These are phyloP conservation scores for Lotmaria passim DNA, from an alignment of 208 protist species.

Conservation along the genomic window DNA sequence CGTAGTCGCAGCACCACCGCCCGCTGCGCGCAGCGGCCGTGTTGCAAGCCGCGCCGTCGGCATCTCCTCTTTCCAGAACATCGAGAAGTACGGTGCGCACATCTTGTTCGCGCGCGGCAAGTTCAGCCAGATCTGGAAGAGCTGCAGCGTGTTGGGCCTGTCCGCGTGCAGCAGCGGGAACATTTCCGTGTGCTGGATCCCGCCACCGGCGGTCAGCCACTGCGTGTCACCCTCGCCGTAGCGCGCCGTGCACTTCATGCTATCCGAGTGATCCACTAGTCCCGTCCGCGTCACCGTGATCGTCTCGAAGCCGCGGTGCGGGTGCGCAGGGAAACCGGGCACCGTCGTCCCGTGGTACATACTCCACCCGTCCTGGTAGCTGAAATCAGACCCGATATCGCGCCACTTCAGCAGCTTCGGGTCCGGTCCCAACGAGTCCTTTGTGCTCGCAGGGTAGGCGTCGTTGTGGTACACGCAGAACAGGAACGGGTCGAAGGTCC, in stretches of 20 bases:
- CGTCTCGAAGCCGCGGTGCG: slow-evolving; percentile 91
- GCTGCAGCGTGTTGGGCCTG: slow-evolving; percentile 43
- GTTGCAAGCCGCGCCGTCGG: slow-evolving; percentile 27
- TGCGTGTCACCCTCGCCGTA: slow-evolving; percentile 85
- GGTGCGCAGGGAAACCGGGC: slow-evolving; percentile 85
- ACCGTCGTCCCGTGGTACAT: slow-evolving; percentile 75
- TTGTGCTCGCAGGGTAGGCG: slow-evolving; percentile 43
- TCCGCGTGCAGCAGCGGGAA: slow-evolving; percentile 48
- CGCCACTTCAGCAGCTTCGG: slow-evolving; percentile 37
- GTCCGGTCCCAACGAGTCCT: slow-evolving; percentile 36
- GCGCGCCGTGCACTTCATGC: slow-evolving; percentile 66
- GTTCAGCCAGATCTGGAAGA: slow-evolving; percentile 93
- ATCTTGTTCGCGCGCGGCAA: slow-evolving; percentile 81
- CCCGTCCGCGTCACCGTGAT: slow-evolving; percentile 85
- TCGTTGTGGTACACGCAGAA: slow-evolving; percentile 68
- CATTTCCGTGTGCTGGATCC: slow-evolving; percentile 90
- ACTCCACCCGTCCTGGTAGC: slow-evolving; percentile 61
- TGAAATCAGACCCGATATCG: slow-evolving; percentile 69
- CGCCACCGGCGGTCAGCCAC: slow-evolving; percentile 93
- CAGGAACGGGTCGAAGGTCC: slow-evolving; percentile 62
- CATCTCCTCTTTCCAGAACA: slow-evolving; percentile 58
- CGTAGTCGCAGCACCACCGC: slow-evolving; percentile 7
- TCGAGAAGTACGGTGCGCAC: slow-evolving; percentile 71
- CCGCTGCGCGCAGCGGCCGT: slow-evolving; percentile 12
- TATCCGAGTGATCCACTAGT: slow-evolving; percentile 81